phyloP scores from a whole-genome alignment of 257 asterid species.

The Ballota nigra region DNA sequence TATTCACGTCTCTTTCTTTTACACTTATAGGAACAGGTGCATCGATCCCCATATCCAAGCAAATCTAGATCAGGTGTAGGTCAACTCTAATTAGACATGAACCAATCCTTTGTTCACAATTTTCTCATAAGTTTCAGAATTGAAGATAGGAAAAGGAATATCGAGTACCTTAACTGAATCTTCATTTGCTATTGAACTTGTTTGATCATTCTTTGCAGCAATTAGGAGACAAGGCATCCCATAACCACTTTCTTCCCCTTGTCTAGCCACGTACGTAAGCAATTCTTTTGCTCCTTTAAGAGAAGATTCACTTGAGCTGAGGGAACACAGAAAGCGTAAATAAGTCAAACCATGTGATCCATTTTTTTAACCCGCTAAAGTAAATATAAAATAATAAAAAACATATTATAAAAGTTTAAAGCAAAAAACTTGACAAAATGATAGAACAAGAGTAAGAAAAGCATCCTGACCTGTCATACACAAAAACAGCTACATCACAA shows the following conservation, averaged over 20 bases:
- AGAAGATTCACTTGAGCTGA: conserved; percentile 80
- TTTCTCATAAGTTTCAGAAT: conserved; percentile 14
- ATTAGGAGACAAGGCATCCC: conserved; percentile 88
- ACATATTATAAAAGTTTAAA: not conserved
- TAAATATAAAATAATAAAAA: not conserved
- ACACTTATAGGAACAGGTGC: conserved; percentile 80
- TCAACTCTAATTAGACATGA: conserved; percentile 2
- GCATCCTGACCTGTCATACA: conserved; percentile 77
- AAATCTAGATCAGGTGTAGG: conserved; percentile 50
- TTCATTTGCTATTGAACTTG: conserved; percentile 53
- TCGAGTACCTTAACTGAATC: conserved; percentile 70
- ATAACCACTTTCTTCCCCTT: conserved; percentile 71
- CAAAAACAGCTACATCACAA: conserved; percentile 87
- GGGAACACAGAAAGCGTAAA: conserved; percentile 3
- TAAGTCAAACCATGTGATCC: conserved; percentile 14
- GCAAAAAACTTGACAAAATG: not conserved
- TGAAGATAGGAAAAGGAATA: conserved; percentile 14
- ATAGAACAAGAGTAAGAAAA: not conserved
- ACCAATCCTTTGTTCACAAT: not conserved
- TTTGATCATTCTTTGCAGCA: conserved; percentile 82
- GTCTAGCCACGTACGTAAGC: conserved; percentile 68
- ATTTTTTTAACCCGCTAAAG: not conserved
- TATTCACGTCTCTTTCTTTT: conserved; percentile 78
- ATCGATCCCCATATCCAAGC: conserved; percentile 80
- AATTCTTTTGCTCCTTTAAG: conserved; percentile 72